Evolutionary conservation across 768 basidiomycete genomes (phyloP), one percentile per base, ranked within the genome.

Genomic region (Cystofilobasidium capitatum): DNA sequence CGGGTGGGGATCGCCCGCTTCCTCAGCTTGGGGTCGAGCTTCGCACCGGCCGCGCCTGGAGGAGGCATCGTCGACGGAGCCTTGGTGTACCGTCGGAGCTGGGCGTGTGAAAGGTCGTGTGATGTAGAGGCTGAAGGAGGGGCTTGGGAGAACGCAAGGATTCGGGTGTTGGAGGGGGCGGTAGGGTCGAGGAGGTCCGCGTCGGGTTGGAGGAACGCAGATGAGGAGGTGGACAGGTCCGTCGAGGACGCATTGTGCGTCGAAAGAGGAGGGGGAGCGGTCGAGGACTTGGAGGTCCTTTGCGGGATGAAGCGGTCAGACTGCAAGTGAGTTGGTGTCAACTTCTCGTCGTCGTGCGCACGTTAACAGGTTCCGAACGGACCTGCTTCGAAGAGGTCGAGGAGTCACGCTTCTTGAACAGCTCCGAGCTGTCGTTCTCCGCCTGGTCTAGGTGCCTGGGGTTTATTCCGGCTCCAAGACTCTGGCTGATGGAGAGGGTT

Each of bases 101-200:
- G 91, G 71, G 86, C 82, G 22, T 84, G 81, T 31, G 92, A 83
- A 7, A 85, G 84, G 1, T 82, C 83, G 71, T 91, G 88, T 2
- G 88, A 86, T 2, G 86, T 86, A 0, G 91, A 84, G 0, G 85
- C 75, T 1, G 91, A 88, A 0, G 92, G 91, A 20, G 84, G 84
- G 74, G 92, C 90, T 75, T 76, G 72, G 39, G 90, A 87, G 77
- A 91, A 96, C 7, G 88, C 86, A 9, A 96, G 82, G 60, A 96
- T 87, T 39, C 91, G 87, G 54, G 73, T 75, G 54, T 72, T 71
- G 36, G 73, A 69, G 51, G 74, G 73, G 8, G 47, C 65, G 45
- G 58, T 36, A 29, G 33, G 58, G 51, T 40, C 45, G 36, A 36
- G 47, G 26, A 47, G 45, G 60, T 74, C 71, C 26, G 70, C 73